Evolutionary conservation across 2,329 filamentous ascomycete genomes (phyloP).

Genomic region (Xylaria sp.): DNA sequence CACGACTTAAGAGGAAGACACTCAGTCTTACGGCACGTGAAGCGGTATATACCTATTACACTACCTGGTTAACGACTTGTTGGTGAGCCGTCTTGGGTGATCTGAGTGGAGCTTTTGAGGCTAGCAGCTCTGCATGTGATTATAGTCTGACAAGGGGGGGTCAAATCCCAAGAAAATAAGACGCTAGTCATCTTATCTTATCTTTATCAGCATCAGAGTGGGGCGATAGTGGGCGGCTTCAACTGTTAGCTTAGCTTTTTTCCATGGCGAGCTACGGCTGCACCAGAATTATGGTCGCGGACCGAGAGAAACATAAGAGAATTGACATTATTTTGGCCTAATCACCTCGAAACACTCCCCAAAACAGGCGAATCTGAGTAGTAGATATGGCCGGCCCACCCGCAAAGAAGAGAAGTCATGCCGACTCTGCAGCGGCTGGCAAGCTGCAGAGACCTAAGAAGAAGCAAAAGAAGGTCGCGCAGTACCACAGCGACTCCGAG

Average conservation of each 20-base stretch:
- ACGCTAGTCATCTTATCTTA: conserved; percentile 5
- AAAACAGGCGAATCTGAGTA: not conserved
- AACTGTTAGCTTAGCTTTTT: conserved; percentile 31
- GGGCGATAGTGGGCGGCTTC: conserved; percentile 27
- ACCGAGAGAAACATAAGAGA: not conserved
- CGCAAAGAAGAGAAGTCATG: conserved; percentile 46
- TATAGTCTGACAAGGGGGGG: not conserved
- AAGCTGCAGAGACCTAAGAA: conserved; percentile 57
- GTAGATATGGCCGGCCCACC: conserved; percentile 43
- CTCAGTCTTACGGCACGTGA: conserved; percentile 3
- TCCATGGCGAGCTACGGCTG: not conserved
- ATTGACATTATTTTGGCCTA: not conserved
- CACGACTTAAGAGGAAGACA: not conserved
- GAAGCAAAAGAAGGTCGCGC: conserved; percentile 60
- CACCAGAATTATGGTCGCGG: not conserved
- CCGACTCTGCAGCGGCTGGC: conserved; percentile 46
- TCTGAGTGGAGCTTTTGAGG: too few species aligned
- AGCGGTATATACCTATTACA: not conserved
- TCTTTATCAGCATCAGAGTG: conserved; percentile 26
- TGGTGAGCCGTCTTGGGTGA: not conserved
- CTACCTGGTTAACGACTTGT: not conserved
- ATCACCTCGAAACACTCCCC: not conserved
- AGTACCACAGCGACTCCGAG: conserved; percentile 67
- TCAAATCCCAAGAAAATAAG: not conserved
- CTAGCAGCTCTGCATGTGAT: not conserved